These are phyloP conservation scores for Yarrowia sp. DNA, from an alignment of 805 yeast species.

Conservation along the genomic window DNA sequence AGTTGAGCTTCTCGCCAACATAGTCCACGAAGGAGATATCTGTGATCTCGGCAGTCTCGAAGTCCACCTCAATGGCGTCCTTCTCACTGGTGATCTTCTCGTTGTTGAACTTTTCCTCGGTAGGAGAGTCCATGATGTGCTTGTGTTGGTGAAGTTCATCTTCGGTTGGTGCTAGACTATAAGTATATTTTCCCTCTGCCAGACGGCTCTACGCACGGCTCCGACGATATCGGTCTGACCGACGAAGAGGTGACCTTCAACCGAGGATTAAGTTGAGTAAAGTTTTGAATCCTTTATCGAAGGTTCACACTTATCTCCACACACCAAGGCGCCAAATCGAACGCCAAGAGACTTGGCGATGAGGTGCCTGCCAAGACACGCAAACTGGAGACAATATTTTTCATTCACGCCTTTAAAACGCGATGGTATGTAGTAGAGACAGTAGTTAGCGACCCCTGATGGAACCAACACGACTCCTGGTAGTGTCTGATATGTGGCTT, in stretches of 20 bases:
- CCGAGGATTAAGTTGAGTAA: not conserved
- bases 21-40: conserved; percentile 2
- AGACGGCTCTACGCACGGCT: conserved; percentile 18
- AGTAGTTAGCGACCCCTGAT: too few relatives aligned
- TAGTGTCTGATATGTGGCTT: too few relatives aligned
- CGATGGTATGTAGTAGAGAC: too few relatives aligned
- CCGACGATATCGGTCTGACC: not conserved
- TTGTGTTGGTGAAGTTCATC: not conserved
- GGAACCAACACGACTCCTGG: too few relatives aligned
- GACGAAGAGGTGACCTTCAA: not conserved
- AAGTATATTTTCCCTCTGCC: not conserved
- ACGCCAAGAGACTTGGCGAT: conserved; percentile 12
- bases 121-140: conserved; percentile 5
- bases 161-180: not conserved
- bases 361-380: conserved; percentile 1
- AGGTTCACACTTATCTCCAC: not conserved
- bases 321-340: not conserved
- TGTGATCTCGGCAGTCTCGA: conserved; percentile 3
- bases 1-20: conserved; percentile 9
- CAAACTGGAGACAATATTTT: too few relatives aligned
- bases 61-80: not conserved
- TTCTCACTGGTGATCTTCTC: not conserved
- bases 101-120: not conserved
- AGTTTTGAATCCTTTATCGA: not conserved
- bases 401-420: too few relatives aligned